These are phyloP conservation scores for Aspergillus mulundensis DNA, from an alignment of 495 filamentous ascomycete species.

Conservation along the genomic window DNA sequence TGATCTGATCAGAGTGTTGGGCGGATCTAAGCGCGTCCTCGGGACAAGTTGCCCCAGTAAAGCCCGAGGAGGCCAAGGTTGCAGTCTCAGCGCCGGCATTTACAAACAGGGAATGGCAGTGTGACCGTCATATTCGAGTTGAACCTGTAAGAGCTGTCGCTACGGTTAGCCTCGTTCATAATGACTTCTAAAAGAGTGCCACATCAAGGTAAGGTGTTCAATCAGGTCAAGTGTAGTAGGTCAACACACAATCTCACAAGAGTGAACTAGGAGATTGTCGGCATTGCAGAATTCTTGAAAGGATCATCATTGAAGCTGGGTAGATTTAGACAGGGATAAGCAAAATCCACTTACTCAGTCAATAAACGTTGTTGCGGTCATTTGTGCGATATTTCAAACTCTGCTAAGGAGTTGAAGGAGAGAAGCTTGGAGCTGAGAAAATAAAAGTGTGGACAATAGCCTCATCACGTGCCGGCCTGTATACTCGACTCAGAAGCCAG, in stretches of 20 bases:
- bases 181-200: neutral
- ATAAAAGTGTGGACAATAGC: slow-evolving; percentile 14
- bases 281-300: slow-evolving; percentile 57
- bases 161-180: slow-evolving; percentile 11
- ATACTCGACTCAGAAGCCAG: slow-evolving; percentile 19
- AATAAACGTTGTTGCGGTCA: neutral
- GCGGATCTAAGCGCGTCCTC: slow-evolving; percentile 33
- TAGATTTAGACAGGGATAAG: neutral
- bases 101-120: neutral
- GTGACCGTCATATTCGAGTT: slow-evolving; percentile 1
- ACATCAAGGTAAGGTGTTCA: neutral
- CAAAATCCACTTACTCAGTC: neutral
- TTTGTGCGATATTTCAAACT: neutral
- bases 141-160: neutral
- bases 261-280: slow-evolving; percentile 40
- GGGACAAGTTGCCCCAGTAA: neutral
- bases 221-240: slow-evolving; percentile 58
- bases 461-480: slow-evolving; percentile 27
- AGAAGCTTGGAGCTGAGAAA: neutral
- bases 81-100: neutral
- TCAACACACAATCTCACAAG: slow-evolving; percentile 49
- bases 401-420: neutral
- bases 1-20: slow-evolving; percentile 44
- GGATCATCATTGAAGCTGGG: slow-evolving; percentile 37
- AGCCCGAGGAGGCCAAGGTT: neutral